Conservation (phyloP, 1,284 basidiomycete species). For the Moesziomyces antarcticus region DNA sequence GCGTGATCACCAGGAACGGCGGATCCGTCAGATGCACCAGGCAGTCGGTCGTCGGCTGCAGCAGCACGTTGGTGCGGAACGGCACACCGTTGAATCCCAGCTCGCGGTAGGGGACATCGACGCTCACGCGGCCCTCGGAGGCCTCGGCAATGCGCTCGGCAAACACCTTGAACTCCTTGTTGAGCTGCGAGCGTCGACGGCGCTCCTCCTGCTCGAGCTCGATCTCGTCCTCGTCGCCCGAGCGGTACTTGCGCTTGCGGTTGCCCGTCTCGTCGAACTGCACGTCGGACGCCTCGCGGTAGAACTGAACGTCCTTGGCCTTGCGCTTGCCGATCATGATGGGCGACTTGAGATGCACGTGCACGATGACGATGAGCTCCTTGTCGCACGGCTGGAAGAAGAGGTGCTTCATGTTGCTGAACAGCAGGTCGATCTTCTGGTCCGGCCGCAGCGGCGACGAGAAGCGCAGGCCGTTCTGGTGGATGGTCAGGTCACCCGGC, state of each 20-base stretch:
- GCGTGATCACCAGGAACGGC: constrained; percentile 94
- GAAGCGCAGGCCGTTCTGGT: constrained; percentile 95
- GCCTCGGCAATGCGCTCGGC: constrained; percentile 93
- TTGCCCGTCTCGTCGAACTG: constrained; percentile 99
- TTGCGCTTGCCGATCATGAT: constrained; percentile 99
- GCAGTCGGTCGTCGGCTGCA: constrained; percentile 97
- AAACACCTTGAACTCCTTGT: constrained; percentile 95
- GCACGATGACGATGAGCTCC: constrained; percentile 93
- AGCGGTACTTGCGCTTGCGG: constrained; percentile 93
- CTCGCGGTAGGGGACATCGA: constrained; percentile 97
- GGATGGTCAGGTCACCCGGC: constrained; percentile 96
- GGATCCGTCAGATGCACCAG: constrained; percentile 94
- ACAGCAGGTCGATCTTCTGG: constrained; percentile 74
- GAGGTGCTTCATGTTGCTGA: constrained; percentile 97
- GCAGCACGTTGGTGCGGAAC: constrained; percentile 89
- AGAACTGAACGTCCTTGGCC: constrained; percentile 97
- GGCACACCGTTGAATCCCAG: constrained; percentile 97
- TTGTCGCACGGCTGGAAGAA: constrained; percentile 99
- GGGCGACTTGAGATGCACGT: constrained; percentile 91
- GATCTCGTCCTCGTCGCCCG: constrained; percentile 98
- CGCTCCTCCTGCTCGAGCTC: constrained; percentile 98
- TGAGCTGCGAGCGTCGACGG: constrained; percentile 85
- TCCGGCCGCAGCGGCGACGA: constrained; percentile 75
- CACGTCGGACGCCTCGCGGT: constrained; percentile 96
- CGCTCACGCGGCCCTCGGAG: constrained; percentile 81